Evolutionary conservation across 2,329 filamentous ascomycete genomes (phyloP), one percentile per base, ranked within the genome.

Genomic region (Lecanosticta acicola): DNA sequence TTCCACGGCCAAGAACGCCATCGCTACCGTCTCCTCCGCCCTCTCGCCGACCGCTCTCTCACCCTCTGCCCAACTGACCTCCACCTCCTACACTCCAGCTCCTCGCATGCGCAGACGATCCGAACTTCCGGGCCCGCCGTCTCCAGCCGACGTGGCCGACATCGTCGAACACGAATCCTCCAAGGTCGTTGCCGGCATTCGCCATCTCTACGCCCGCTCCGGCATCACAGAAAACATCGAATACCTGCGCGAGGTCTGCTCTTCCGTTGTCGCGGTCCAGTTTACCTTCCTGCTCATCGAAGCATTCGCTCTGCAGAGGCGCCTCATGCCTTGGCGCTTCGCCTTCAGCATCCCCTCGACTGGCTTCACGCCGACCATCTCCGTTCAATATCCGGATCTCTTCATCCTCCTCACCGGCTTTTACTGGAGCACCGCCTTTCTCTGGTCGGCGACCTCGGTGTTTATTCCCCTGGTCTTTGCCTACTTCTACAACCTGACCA

Each of bases 401-500:
- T 94, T 93, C 67, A 68, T 84, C 21, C 71, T 96, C 7, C 68
- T 94, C 32, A 86, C 84, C 1, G 71, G 77, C 32, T 77, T 78
- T 19, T 97, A 95, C 76, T 97, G 91, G 91, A 50, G 49, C 10
- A 49, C 59, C 1, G 82, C 79, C 0, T 85, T 90, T 0, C 80
- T 85, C 16, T 97, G 90, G 89, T 65, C 80, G 29, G 44, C 56
- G 32, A 93, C 88, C 8, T 85, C 80, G 62, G 66, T 87, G 44
- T 60, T 86, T 35, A 55, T 91, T 20, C 91, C 91, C 1, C 71
- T 83, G 40, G 51, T 85, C 24, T 74, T 81, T 34, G 87, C 86
- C 19, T 97, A 93, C 72, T 94, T 96, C 66, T 85, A 94, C 78
- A 97, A 97, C 68, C 68, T 96, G 60, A 87, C 83, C 32, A 69